phyloP scores from a whole-genome alignment of 164 flowering plant species.

The Macadamia integrifolia region DNA sequence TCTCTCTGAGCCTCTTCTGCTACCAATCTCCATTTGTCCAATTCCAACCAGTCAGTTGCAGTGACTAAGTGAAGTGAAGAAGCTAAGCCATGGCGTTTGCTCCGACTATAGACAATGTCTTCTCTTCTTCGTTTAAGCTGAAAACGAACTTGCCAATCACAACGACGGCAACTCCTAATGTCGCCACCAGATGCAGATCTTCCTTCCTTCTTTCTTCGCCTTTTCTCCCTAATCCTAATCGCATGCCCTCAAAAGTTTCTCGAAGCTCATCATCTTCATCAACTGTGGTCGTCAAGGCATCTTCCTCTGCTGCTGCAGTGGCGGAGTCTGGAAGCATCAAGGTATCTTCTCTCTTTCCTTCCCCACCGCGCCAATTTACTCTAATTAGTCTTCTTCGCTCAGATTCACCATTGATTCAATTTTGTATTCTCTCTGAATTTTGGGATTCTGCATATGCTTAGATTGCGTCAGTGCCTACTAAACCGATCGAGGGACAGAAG shows the following conservation, averaged over 20 bases:
- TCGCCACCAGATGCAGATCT: conserved; percentile 5
- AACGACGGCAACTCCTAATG: conserved; percentile 1
- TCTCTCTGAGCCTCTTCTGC: too few relatives aligned
- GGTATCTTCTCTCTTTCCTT: conserved; percentile 19
- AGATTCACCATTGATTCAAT: background rate
- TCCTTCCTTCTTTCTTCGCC: conserved; percentile 12
- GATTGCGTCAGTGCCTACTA: conserved; percentile 69
- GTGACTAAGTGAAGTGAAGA: background rate
- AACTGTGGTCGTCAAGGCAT: conserved; percentile 23
- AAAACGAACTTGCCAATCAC: conserved; percentile 2
- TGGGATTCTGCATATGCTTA: conserved; percentile 17
- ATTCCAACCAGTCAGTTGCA: background rate
- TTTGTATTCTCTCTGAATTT: background rate
- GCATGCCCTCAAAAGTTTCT: conserved; percentile 10
- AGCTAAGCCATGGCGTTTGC: conserved; percentile 18
- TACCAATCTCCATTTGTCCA: too few relatives aligned
- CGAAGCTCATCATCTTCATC: conserved; percentile 10
- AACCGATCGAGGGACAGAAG: conserved; percentile 92
- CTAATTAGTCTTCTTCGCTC: conserved; percentile 2
- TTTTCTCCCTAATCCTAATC: background rate
- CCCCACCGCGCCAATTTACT: background rate
- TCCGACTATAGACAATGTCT: conserved; percentile 13
- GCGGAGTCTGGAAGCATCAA: conserved; percentile 49
- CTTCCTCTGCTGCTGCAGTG: conserved; percentile 38
- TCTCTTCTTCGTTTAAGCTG: conserved; percentile 11